phyloP scores from a whole-genome alignment of 176 grass and related monocot species.

The Paspalum notatum region DNA sequence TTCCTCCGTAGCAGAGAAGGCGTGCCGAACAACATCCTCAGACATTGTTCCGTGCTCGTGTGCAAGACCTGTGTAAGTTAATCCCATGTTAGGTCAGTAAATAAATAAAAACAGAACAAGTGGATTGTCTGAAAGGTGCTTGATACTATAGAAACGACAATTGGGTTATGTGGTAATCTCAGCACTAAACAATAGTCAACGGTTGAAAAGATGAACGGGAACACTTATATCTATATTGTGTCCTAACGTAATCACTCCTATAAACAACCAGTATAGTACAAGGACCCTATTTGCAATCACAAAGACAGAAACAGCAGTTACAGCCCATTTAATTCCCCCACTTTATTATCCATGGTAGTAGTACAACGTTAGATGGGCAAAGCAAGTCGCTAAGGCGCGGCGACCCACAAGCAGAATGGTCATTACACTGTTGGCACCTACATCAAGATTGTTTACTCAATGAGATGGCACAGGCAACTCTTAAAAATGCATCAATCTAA shows the following conservation, averaged over 20 bases:
- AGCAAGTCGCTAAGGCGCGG: not conserved
- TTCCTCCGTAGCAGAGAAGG: slow-evolving; percentile 88
- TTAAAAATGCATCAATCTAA: slow-evolving; percentile 6
- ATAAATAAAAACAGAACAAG: not conserved
- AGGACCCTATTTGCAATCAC: not conserved
- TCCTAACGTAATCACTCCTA: too few relatives aligned
- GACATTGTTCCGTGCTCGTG: slow-evolving; percentile 77
- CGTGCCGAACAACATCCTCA: slow-evolving; percentile 84
- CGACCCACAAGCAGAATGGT: not conserved
- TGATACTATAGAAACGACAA: not conserved
- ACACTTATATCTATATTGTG: not conserved
- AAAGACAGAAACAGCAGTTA: not conserved
- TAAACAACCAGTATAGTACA: not conserved
- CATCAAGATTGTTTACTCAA: not conserved
- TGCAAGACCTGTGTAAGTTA: slow-evolving; percentile 65
- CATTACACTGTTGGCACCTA: not conserved
- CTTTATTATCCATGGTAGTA: not conserved
- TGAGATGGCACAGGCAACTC: not conserved
- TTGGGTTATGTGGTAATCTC: not conserved
- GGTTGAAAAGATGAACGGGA: not conserved
- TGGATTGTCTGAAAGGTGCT: not conserved
- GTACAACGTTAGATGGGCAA: not conserved
- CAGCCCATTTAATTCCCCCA: not conserved
- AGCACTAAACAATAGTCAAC: not conserved
- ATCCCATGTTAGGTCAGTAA: not conserved